Base-by-base conservation (phyloP, 2,329 filamentous ascomycete species). In the Pseudocercospora cruenta region DNA sequence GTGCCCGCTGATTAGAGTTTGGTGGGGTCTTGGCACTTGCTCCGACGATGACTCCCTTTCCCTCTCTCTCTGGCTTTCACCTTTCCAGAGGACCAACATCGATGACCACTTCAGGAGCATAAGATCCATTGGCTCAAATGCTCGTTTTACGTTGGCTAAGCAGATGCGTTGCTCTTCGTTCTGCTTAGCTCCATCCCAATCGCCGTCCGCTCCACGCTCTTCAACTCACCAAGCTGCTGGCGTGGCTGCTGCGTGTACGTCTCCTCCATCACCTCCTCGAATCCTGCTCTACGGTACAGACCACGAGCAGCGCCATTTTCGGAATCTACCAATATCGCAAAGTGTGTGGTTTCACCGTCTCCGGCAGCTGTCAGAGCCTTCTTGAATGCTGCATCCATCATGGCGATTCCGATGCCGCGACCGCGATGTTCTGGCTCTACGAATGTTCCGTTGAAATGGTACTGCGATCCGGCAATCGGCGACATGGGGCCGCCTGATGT, bases 391-490 rank as follows among this genome's bases (percentile, higher is more conserved):
- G 71, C 68, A 16, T 70, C 64, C 12, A 78, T 66, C 26, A 79
- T 66, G 12, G 58, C 66, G 36, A 60, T 71, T 6, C 76, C 77
- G 9, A 78, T 28, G 10, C 77, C 76, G n/a, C 19, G 31, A 3
- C 72, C 61, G 43, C 76, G 66, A 9, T 70, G 71, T n/a, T 58
- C 58, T 8, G 73, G 69, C 6, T 71, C 58, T 7, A 78, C 74
- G 62, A 76, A 78, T 33, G 74, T 70, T 33, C 70, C 76, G 59
- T 71, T 75, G 2, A 77, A 68, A 45, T 74, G 70, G 67, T 33
- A 33, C 31, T 33, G 31, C 31, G 31, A 33, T 14, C 19, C 63
- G 24, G 16, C 39, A 16, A 9, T 28, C 16, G 21, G 12, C 9
- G 21, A 16, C 24, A 49, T 24, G 6, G 60, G 10, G 14, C 8